A percentile compares a stretch with the other conserved stretches of the same genome.
Evolutionary conservation across 2,329 filamentous ascomycete species (phyloP).

Genomic region (Triangularia setosa): DNA sequence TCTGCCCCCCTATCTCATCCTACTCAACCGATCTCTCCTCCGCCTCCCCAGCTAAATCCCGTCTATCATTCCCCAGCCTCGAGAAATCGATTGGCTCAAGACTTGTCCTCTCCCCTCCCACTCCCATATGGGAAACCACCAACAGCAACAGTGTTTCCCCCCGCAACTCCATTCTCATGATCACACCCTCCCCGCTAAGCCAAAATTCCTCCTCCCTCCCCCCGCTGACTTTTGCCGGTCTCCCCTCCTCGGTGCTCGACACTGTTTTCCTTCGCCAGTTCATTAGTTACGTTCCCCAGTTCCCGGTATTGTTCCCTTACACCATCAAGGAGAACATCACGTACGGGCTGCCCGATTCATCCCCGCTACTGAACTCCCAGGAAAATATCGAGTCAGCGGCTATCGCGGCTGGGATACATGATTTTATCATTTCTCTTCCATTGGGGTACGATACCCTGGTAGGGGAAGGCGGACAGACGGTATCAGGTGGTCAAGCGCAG

Average conservation of each 20-base stretch:
- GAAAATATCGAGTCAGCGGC: conserved; percentile 50
- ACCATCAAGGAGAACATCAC: conserved; percentile 76
- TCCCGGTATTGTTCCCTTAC: conserved; percentile 71
- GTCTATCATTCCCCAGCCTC: not conserved
- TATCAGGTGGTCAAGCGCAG: conserved; percentile 82
- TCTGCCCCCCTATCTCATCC: not conserved
- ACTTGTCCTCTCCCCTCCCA: not conserved
- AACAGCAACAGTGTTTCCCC: not conserved
- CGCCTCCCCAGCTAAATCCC: not conserved
- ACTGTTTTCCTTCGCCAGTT: conserved; percentile 55
- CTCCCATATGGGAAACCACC: not conserved
- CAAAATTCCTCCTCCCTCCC: not conserved
- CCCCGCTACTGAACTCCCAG: conserved; percentile 41
- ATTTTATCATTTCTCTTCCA: conserved; percentile 71
- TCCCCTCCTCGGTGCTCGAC: conserved; percentile 56
- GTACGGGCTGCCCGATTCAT: conserved; percentile 64
- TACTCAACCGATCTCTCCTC: not conserved
- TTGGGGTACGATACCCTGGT: conserved; percentile 68
- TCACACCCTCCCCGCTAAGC: not conserved
- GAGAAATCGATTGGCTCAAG: not conserved
- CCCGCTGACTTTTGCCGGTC: conserved; percentile 48
- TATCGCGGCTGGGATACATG: conserved; percentile 62
- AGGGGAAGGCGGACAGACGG: conserved; percentile 68
- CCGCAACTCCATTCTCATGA: not conserved
- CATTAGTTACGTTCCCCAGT: conserved; percentile 67